A percentile compares a stretch with the other conserved stretches of the same genome.
These are phyloP conservation scores for Crithidia expoeki DNA, from an alignment of 208 protist species.

Conservation along the genomic window DNA sequence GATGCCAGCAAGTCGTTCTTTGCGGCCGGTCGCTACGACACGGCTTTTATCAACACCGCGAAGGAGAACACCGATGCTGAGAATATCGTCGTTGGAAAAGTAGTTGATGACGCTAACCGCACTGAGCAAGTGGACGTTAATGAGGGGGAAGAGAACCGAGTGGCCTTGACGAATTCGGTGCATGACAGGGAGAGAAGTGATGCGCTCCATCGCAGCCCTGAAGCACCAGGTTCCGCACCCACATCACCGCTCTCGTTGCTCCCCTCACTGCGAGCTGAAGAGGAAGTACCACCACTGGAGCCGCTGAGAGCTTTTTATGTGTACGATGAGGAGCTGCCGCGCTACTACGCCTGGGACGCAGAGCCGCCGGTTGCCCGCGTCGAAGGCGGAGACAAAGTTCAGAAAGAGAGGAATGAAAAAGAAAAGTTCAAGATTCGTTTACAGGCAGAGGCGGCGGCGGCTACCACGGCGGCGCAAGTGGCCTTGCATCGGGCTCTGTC, in stretches of 20 bases:
- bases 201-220: neutral
- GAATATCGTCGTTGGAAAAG: no score
- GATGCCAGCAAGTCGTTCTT: neutral
- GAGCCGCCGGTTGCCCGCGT: constrained; percentile 20
- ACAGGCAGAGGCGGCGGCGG: constrained; percentile 10
- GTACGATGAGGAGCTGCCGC: constrained; percentile 14
- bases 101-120: neutral
- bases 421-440: constrained; percentile 2
- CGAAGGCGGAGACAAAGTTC: neutral
- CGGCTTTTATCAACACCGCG: neutral
- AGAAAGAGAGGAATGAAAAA: neutral
- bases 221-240: neutral
- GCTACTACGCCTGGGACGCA: constrained; percentile 7
- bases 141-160: constrained; percentile 1
- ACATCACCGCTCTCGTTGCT: neutral
- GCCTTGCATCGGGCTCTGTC: constrained; percentile 2
- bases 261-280: neutral
- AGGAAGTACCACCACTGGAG: constrained; percentile 7
- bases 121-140: neutral
- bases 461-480: constrained; percentile 11
- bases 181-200: neutral
- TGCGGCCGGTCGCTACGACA: neutral
- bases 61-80: neutral
- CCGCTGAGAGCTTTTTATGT: constrained; percentile 7
- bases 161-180: neutral